A percentile compares a stretch with the other conserved stretches of the same genome.
Evolutionary conservation across 768 basidiomycete genomes (phyloP).

Genomic region (Boletus pseudo-olivaceus): DNA sequence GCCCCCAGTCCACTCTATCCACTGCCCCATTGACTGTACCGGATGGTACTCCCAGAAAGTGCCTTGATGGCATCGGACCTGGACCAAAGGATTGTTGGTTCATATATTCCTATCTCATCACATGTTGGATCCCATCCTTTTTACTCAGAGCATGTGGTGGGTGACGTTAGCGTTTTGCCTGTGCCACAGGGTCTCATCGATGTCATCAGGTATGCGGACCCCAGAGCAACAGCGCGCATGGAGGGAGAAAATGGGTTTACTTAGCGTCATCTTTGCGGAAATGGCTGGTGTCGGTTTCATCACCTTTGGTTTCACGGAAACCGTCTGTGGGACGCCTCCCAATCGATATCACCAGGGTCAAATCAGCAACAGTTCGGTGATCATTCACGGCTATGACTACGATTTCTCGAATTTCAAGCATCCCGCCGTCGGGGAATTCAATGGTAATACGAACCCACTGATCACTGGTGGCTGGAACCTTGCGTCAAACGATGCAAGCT

Average conservation of each 20-base stretch:
- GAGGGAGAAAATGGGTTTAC: slow-evolving; percentile 96
- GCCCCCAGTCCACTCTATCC: slow-evolving; percentile 41
- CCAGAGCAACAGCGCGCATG: slow-evolving; percentile 95
- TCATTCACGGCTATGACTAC: slow-evolving; percentile 94
- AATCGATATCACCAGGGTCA: slow-evolving; percentile 79
- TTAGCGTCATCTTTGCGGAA: slow-evolving; percentile 71
- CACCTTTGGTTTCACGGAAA: slow-evolving; percentile 96
- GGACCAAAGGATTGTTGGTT: slow-evolving; percentile 95
- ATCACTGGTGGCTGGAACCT: slow-evolving; percentile 72
- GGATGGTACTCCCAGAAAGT: slow-evolving; percentile 41
- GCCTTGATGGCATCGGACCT: slow-evolving; percentile 71
- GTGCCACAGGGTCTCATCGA: slow-evolving; percentile 6
- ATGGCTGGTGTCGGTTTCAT: slow-evolving; percentile 97
- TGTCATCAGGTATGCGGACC: slow-evolving; percentile 67
- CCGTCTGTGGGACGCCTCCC: slow-evolving; percentile 86
- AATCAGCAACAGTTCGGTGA: slow-evolving; percentile 74
- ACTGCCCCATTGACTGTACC: slow-evolving; percentile 36
- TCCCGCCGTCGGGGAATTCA: slow-evolving; percentile 66
- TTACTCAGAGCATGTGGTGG: slow-evolving; percentile 74
- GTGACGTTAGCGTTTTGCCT: slow-evolving; percentile 28
- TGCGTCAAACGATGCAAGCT: slow-evolving; percentile 86
- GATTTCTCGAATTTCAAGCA: slow-evolving; percentile 87
- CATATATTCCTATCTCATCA: slow-evolving; percentile 86
- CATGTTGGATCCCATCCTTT: slow-evolving; percentile 77
- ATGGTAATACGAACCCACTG: slow-evolving; percentile 81